Evolutionary conservation across 208 protist genomes (phyloP).

Genomic region (Leishmania mexicana): DNA sequence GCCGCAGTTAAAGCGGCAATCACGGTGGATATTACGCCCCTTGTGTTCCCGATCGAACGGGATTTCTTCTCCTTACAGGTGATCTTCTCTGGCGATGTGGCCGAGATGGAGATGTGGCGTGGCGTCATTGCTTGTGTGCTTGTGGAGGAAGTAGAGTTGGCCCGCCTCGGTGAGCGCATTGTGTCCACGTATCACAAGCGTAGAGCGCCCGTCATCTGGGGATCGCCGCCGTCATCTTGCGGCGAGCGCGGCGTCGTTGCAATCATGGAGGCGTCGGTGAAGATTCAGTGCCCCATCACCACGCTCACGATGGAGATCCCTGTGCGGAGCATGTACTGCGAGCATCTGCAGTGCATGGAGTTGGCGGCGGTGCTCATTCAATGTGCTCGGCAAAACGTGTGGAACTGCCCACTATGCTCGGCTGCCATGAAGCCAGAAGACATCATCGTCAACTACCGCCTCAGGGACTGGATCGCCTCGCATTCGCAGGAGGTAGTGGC

Average conservation of each 20-base stretch:
- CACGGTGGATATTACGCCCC: constrained; percentile 62
- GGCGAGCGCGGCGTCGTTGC: constrained; percentile 33
- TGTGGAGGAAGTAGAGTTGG: constrained; percentile 51
- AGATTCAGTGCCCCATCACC: constrained; percentile 71
- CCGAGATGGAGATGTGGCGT: constrained; percentile 66
- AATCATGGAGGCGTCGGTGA: constrained; percentile 56
- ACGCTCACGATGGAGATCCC: constrained; percentile 59
- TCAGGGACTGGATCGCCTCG: constrained; percentile 67
- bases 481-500: constrained; percentile 28
- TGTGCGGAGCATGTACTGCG: constrained; percentile 60
- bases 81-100: constrained; percentile 48
- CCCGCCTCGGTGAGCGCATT: constrained; percentile 41
- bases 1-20: constrained; percentile 61
- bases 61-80: constrained; percentile 65
- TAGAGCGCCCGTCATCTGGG: background rate
- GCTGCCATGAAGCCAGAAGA: constrained; percentile 57
- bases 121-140: constrained; percentile 74
- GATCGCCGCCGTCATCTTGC: background rate
- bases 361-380: constrained; percentile 58
- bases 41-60: constrained; percentile 24
- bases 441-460: constrained; percentile 74
- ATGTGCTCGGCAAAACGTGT: constrained; percentile 70
- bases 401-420: constrained; percentile 87
- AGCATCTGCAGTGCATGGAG: constrained; percentile 88
- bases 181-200: constrained; percentile 39